Conservation (phyloP, 2,329 filamentous ascomycete genomes). For the Dothideomycetidae sp. region DNA sequence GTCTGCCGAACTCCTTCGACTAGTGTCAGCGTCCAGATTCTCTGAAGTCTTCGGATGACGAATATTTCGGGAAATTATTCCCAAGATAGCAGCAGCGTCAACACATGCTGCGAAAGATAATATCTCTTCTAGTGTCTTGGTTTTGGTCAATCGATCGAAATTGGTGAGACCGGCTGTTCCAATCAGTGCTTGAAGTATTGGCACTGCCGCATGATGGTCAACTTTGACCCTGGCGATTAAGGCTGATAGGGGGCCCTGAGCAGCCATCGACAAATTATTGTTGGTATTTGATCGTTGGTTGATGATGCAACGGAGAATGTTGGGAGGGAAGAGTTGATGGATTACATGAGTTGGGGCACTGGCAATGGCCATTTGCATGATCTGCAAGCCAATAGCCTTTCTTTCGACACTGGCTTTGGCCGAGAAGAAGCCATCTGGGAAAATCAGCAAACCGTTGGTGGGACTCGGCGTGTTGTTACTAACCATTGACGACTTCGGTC, state of each 20-base stretch:
- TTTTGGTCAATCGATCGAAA: constrained; percentile 76
- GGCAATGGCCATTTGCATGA: constrained; percentile 63
- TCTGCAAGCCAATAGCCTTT: constrained; percentile 81
- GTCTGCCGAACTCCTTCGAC: constrained; percentile 37
- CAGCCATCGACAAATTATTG: constrained; percentile 65
- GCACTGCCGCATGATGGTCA: constrained; percentile 44
- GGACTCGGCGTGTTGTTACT: constrained; percentile 12
- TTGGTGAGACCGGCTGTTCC: constrained; percentile 56
- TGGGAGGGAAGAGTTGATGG: constrained; percentile 60
- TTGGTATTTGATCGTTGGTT: constrained; percentile 70
- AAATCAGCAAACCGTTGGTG: constrained; percentile 11
- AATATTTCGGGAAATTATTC: constrained; percentile 35
- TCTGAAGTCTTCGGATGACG: constrained; percentile 31
- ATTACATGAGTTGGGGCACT: constrained; percentile 36
- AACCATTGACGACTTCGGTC: constrained; percentile 73
- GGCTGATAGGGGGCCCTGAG: constrained; percentile 58
- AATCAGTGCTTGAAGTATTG: constrained; percentile 54
- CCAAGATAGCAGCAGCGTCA: constrained; percentile 39
- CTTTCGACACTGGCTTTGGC: constrained; percentile 70
- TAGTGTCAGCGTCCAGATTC: constrained; percentile 30
- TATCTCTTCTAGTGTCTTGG: constrained; percentile 67
- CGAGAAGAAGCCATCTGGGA: constrained; percentile 65
- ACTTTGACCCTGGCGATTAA: constrained; percentile 51
- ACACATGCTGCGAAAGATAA: constrained; percentile 44
- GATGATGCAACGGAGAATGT: constrained; percentile 66